These are phyloP conservation scores for Daldinia caldariorum DNA, from an alignment of 495 filamentous ascomycete genomes.

Conservation along the genomic window DNA sequence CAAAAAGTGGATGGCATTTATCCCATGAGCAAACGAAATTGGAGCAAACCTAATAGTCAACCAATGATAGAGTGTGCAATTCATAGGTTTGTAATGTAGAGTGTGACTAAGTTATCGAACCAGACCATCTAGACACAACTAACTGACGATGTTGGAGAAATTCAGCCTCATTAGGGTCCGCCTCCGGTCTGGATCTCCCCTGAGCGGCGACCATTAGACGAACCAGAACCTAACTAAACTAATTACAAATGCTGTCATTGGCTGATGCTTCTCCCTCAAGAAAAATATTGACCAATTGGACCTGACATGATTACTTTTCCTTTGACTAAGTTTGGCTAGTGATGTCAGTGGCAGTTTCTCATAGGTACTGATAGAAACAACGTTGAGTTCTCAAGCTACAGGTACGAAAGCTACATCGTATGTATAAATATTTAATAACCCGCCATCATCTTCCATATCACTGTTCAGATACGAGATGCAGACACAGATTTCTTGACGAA, in stretches of 20 bases:
- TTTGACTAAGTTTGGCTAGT: conserved; percentile 18
- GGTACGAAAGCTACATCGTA: neutral
- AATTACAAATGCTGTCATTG: conserved; percentile 37
- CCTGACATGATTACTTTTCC: conserved; percentile 38
- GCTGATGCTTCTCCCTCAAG: neutral
- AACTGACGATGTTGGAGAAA: conserved; percentile 15
- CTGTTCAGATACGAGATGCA: neutral
- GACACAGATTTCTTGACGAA: neutral
- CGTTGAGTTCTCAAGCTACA: neutral
- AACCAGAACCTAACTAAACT: conserved; percentile 15
- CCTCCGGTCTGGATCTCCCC: conserved; percentile 21
- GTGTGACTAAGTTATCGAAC: conserved; percentile 10
- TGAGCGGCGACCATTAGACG: conserved; percentile 6
- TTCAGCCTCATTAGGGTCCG: conserved; percentile 27
- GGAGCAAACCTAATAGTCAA: conserved; percentile 14
- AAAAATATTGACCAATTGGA: conserved; percentile 26
- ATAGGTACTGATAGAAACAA: conserved; percentile 6
- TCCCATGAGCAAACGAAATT: neutral
- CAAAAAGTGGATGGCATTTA: conserved; percentile 2
- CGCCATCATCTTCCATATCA: neutral
- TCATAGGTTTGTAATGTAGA: neutral
- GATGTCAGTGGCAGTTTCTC: conserved; percentile 35
- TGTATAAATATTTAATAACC: neutral
- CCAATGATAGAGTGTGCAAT: conserved; percentile 21
- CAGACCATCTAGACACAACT: conserved; percentile 17